phyloP scores from a whole-genome alignment of 1,284 basidiomycete species.

The Pseudozyma pruni region DNA sequence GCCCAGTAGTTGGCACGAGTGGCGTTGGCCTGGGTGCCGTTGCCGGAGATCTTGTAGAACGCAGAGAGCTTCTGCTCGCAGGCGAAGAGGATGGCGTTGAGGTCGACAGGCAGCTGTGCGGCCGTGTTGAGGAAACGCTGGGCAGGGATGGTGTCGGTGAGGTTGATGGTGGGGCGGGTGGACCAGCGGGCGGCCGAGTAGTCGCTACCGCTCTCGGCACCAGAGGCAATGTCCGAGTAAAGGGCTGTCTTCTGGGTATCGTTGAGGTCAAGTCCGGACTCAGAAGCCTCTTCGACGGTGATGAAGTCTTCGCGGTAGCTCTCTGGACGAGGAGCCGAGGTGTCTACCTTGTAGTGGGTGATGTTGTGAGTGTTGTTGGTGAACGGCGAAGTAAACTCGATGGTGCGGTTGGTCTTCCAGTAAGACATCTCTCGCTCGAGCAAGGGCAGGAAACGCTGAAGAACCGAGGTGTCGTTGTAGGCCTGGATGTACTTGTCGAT shows the following conservation, averaged over 20 bases:
- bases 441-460: slow-evolving; percentile 75
- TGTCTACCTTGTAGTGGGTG: slow-evolving; percentile 76
- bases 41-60: slow-evolving; percentile 72
- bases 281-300: slow-evolving; percentile 73
- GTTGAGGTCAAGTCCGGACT: slow-evolving; percentile 70
- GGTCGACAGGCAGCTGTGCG: slow-evolving; percentile 78
- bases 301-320: slow-evolving; percentile 76
- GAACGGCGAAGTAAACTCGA: slow-evolving; percentile 79
- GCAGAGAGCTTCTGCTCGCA: slow-evolving; percentile 70
- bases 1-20: slow-evolving; percentile 72
- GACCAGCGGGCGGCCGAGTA: slow-evolving; percentile 71
- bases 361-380: slow-evolving; percentile 77
- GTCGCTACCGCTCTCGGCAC: slow-evolving; percentile 79
- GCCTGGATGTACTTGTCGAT: slow-evolving; percentile 75
- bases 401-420: slow-evolving; percentile 82
- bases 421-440: slow-evolving; percentile 81
- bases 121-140: slow-evolving; percentile 79
- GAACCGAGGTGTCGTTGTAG: slow-evolving; percentile 75
- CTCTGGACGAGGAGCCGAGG: slow-evolving; percentile 88
- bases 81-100: slow-evolving; percentile 81
- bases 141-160: slow-evolving; percentile 71
- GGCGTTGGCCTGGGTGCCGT: slow-evolving; percentile 54
- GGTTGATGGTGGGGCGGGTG: slow-evolving; percentile 70
- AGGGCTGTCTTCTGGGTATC: slow-evolving; percentile 75
- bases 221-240: slow-evolving; percentile 87